Evolutionary conservation across 805 yeast species (phyloP).

Genomic region (Dipodascopsis tothii): DNA sequence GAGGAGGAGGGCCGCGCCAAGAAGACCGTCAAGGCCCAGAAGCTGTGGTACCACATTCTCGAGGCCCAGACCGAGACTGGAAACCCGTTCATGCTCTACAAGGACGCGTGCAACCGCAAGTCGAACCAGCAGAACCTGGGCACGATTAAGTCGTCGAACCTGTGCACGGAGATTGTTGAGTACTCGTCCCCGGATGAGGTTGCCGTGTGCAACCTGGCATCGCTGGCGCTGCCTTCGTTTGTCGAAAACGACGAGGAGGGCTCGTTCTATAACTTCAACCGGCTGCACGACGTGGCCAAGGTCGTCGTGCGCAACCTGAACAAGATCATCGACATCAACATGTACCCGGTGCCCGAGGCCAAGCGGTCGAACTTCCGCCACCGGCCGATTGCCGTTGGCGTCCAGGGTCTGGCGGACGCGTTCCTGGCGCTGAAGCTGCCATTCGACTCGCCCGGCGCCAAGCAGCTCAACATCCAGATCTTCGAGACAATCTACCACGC

Average conservation of each 20-base stretch:
- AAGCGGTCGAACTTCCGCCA: constrained; percentile 67
- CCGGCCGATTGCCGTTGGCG: constrained; percentile 94
- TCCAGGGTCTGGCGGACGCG: constrained; percentile 92
- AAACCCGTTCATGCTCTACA: constrained; percentile 87
- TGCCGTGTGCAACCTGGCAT: constrained; percentile 92
- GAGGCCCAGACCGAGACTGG: constrained; percentile 96
- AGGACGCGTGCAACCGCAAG: constrained; percentile 82
- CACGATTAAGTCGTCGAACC: constrained; percentile 81
- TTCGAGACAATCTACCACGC: constrained; percentile 96
- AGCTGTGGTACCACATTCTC: constrained; percentile 80
- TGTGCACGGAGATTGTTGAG: constrained; percentile 91
- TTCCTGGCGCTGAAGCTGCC: constrained; percentile 75
- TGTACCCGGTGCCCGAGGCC: constrained; percentile 77
- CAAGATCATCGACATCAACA: constrained; percentile 73
- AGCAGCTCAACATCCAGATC: constrained; percentile 67
- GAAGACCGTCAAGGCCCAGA: constrained; percentile 71
- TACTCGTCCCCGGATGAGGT: constrained; percentile 87
- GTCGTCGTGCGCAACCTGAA: constrained; percentile 73
- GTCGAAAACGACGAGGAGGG: constrained; percentile 45
- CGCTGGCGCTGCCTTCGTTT: constrained; percentile 79
- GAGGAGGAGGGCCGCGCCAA: constrained; percentile 62
- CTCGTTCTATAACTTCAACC: constrained; percentile 58
- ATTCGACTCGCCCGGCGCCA: constrained; percentile 77
- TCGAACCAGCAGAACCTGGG: constrained; percentile 91
- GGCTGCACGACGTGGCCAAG: constrained; percentile 69